Percentiles rank a stretch among this genome's conserved stretches.
Conservation (phyloP, 1,284 basidiomycete genomes). For the Microbotryomycetes sp. region DNA sequence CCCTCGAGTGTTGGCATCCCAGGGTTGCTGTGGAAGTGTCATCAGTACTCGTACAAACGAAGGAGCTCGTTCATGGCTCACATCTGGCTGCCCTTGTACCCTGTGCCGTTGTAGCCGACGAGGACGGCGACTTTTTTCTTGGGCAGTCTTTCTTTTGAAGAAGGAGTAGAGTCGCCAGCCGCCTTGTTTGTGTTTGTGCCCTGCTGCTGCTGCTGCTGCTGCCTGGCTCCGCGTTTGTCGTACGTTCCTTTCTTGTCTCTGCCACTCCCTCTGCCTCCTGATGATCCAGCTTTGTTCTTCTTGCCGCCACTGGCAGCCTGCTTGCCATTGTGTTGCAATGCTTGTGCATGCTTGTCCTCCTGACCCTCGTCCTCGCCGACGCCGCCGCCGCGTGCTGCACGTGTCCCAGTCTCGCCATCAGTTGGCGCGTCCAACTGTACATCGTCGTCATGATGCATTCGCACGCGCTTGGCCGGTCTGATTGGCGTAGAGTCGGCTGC, state of each 20-base stretch:
- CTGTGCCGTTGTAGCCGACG: constrained; percentile 51
- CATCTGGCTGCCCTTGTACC: constrained; percentile 95
- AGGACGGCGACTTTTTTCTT: constrained; percentile 52
- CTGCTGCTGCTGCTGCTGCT: neutral
- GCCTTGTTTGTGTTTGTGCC: no score
- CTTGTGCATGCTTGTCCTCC: no score
- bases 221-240: neutral
- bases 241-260: neutral
- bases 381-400: no score
- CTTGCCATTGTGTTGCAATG: no score
- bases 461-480: neutral
- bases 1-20: constrained; percentile 81
- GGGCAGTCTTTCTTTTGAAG: constrained; percentile 42
- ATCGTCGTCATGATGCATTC: neutral
- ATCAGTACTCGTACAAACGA: neutral
- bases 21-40: constrained; percentile 38
- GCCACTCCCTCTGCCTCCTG: no score
- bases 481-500: neutral
- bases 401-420: no score
- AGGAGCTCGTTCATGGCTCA: constrained; percentile 45
- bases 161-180: constrained; percentile 49
- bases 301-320: no score
- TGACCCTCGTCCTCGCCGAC: no score
- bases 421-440: neutral
- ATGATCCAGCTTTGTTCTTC: no score